phyloP scores from a whole-genome alignment of 2,329 filamentous ascomycete genomes.

The Hymenoscyphus occultus region DNA sequence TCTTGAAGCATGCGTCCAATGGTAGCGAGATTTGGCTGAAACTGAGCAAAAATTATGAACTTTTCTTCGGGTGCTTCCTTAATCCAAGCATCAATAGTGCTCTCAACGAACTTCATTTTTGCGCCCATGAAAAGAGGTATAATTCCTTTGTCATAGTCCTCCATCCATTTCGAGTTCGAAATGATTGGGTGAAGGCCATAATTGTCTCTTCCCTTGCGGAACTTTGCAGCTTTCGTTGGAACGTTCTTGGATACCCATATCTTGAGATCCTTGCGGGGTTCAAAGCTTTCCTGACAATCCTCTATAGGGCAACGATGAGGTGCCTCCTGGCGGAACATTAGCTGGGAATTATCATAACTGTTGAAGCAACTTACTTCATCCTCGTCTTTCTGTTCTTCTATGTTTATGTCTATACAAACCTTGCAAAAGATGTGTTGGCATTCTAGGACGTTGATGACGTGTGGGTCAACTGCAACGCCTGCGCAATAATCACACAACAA shows the following conservation, averaged over 20 bases:
- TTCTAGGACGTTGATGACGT: too few relatives aligned
- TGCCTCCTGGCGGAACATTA: too few relatives aligned
- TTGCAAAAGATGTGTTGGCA: too few relatives aligned
- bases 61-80: slow-evolving; percentile 45
- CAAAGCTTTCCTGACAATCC: background rate
- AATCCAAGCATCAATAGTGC: slow-evolving; percentile 38
- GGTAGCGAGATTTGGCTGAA: slow-evolving; percentile 48
- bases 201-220: slow-evolving; percentile 7
- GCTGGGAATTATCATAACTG: too few relatives aligned
- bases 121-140: slow-evolving; percentile 34
- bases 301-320: too few relatives aligned
- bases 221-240: background rate
- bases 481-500: too few relatives aligned
- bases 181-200: background rate
- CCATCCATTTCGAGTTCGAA: slow-evolving; percentile 10
- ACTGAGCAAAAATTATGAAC: slow-evolving; percentile 59
- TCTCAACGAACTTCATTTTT: slow-evolving; percentile 36
- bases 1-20: slow-evolving; percentile 45
- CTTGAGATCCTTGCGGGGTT: background rate
- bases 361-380: too few relatives aligned
- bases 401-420: too few relatives aligned
- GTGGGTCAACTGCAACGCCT: too few relatives aligned
- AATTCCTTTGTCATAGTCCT: slow-evolving; percentile 18
- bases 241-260: background rate
- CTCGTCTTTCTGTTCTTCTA: too few relatives aligned